phyloP scores from a whole-genome alignment of 2,329 filamentous ascomycete genomes.

The Alternaria gaisen region DNA sequence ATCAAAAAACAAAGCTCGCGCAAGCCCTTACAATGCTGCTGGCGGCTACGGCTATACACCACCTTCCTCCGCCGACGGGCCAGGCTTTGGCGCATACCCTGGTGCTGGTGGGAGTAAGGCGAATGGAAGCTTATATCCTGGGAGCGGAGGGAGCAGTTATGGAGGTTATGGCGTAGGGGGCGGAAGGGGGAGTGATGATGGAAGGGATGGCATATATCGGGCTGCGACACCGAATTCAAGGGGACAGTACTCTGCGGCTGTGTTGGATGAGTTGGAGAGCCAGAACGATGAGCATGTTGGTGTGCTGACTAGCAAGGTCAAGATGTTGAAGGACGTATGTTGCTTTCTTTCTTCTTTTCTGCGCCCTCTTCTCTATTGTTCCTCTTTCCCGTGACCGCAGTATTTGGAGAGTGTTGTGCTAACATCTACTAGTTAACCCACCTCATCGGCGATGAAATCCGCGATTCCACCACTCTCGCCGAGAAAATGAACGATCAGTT shows the following conservation, averaged over 20 bases:
- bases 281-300: conserved; percentile 93
- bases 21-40: conserved; percentile 32
- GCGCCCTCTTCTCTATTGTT: too few species aligned
- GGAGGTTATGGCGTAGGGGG: conserved; percentile 17
- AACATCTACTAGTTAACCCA: conserved; percentile 70
- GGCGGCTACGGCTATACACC: conserved; percentile 36
- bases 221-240: conserved; percentile 63
- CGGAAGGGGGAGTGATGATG: conserved; percentile 2
- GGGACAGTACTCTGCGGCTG: conserved; percentile 91
- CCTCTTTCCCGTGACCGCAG: too few species aligned
- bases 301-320: conserved; percentile 90
- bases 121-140: conserved; percentile 23
- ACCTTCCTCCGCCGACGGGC: conserved; percentile 19
- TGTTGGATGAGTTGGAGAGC: conserved; percentile 91
- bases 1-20: conserved; percentile 34
- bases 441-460: conserved; percentile 94
- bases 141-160: background rate
- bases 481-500: conserved; percentile 98
- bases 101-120: conserved; percentile 17
- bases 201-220: conserved; percentile 35
- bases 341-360: background rate
- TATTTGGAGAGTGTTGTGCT: background rate
- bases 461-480: conserved; percentile 84
- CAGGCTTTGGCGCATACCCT: conserved; percentile 50
- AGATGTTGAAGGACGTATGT: conserved; percentile 85